Conservation (phyloP, 2,329 filamentous ascomycete genomes). For the Pestalotiopsis sp. region DNA sequence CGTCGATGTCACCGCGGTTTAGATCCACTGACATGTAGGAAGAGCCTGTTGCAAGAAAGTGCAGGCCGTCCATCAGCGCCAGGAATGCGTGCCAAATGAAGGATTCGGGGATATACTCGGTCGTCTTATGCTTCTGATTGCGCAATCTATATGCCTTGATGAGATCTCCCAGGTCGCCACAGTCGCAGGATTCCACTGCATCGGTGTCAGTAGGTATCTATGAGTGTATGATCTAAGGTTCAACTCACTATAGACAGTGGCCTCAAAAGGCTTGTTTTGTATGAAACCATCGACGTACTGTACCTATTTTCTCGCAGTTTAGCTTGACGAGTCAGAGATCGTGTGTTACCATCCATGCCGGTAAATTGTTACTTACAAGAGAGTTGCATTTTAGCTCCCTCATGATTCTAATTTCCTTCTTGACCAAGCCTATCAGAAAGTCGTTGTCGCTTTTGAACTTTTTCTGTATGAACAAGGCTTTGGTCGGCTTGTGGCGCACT, state of each 20-base stretch:
- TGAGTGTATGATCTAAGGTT: background rate
- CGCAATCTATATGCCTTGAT: slow-evolving; percentile 13
- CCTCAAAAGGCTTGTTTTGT: slow-evolving; percentile 7
- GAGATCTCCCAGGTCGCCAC: slow-evolving; percentile 14
- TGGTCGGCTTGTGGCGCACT: slow-evolving; percentile 7
- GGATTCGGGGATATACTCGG: slow-evolving; percentile 18
- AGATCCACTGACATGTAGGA: slow-evolving; percentile 17
- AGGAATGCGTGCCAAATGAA: slow-evolving; percentile 24
- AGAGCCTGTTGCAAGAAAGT: slow-evolving; percentile 20
- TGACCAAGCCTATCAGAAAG: slow-evolving; percentile 10
- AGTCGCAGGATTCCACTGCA: slow-evolving; percentile 18
- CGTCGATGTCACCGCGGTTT: background rate
- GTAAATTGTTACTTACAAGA: background rate
- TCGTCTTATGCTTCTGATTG: background rate
- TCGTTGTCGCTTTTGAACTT: slow-evolving; percentile 10
- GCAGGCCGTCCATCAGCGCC: slow-evolving; percentile 20
- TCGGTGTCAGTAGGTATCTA: too few relatives aligned
- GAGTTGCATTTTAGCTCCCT: slow-evolving; percentile 7
- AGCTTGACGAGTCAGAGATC: background rate
- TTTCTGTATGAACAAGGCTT: slow-evolving; percentile 16
- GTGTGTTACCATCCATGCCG: too few relatives aligned
- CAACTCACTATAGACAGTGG: slow-evolving; percentile 12
- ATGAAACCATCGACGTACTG: slow-evolving; percentile 17
- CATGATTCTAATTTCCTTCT: slow-evolving; percentile 14
- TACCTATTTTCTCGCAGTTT: background rate